phyloP scores from a whole-genome alignment of 371 early-diverging fungal species.

The Mortierella sp. region DNA sequence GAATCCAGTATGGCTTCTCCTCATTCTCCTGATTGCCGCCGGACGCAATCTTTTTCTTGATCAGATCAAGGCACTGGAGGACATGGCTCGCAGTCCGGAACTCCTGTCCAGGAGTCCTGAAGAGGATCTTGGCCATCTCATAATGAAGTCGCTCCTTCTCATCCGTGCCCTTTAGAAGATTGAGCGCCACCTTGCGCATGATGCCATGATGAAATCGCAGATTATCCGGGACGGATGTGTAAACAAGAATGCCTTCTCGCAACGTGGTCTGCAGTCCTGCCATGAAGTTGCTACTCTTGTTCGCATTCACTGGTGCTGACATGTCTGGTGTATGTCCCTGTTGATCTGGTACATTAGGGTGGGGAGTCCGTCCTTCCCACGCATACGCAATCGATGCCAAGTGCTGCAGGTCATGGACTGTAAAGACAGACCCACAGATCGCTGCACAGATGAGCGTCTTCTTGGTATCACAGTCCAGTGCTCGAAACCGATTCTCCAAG shows the following conservation, averaged over 20 bases:
- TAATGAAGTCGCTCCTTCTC: slow-evolving; percentile 43
- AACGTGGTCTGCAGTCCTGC: slow-evolving; percentile 44
- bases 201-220: slow-evolving; percentile 36
- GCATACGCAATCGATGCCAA: slow-evolving; percentile 35
- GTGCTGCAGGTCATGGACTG: slow-evolving; percentile 30
- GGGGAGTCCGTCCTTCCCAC: not conserved
- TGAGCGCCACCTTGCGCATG: slow-evolving; percentile 43
- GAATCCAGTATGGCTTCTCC: slow-evolving; percentile 18
- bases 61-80: slow-evolving; percentile 20
- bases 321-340: not conserved
- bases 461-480: slow-evolving; percentile 42
- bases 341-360: not conserved
- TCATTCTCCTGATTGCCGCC: not conserved
- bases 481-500: slow-evolving; percentile 26
- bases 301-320: not conserved
- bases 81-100: slow-evolving; percentile 34
- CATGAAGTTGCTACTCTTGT: slow-evolving; percentile 41
- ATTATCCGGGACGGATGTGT: slow-evolving; percentile 32
- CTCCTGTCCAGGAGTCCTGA: slow-evolving; percentile 26
- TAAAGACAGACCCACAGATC: slow-evolving; percentile 36
- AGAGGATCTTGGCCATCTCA: slow-evolving; percentile 39
- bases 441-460: slow-evolving; percentile 48
- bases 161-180: slow-evolving; percentile 27
- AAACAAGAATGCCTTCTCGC: slow-evolving; percentile 43
- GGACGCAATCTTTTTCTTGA: slow-evolving; percentile 22